Evolutionary conservation across 257 asterid genomes (phyloP).

Genomic region (Solanum boliviense): DNA sequence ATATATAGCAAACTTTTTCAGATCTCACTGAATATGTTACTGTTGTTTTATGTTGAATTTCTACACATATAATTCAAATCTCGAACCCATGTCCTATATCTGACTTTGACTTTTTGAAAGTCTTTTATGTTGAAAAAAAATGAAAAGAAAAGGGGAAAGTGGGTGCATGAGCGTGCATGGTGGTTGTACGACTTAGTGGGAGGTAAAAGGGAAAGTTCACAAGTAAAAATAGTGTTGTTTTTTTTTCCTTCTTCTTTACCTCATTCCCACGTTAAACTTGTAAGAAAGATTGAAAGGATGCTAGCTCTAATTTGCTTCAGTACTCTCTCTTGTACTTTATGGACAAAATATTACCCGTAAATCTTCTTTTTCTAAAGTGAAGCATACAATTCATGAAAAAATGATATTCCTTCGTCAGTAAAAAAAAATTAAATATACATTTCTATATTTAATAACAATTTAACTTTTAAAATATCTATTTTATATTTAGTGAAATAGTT

Average conservation of each 20-base stretch:
- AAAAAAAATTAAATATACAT: no score
- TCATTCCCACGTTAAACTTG: neutral
- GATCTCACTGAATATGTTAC: neutral
- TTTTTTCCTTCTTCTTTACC: neutral
- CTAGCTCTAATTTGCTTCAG: neutral
- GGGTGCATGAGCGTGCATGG: constrained; percentile 39
- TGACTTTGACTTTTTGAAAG: neutral
- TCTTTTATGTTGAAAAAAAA: neutral
- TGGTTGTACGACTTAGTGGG: constrained; percentile 20
- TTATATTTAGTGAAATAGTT: no score
- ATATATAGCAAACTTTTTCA: neutral
- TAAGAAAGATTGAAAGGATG: neutral
- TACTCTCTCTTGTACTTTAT: neutral
- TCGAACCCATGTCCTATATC: neutral
- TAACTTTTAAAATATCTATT: no score
- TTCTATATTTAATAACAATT: no score
- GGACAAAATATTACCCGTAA: neutral
- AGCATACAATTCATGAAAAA: neutral
- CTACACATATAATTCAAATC: neutral
- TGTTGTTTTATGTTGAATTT: neutral
- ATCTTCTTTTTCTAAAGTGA: neutral
- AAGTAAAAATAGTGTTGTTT: neutral
- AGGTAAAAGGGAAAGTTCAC: neutral
- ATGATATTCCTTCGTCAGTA: neutral
- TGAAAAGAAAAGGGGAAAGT: neutral